These are phyloP conservation scores for Discostella stelligera DNA, from an alignment of 352 stramenopile genomes.

Conservation along the genomic window DNA sequence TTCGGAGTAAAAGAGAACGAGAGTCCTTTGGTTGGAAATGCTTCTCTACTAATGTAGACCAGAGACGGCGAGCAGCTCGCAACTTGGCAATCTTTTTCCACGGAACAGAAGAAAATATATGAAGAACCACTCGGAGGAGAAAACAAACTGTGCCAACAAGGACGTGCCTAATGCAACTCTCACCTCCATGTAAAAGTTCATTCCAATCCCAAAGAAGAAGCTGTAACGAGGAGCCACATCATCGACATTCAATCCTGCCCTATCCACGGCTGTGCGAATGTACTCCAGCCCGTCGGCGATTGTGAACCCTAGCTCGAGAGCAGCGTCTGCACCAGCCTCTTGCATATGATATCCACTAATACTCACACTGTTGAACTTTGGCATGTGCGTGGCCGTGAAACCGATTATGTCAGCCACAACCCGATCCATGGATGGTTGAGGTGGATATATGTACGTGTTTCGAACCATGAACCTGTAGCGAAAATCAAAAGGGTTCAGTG, in stretches of 20 bases:
- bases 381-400: conserved; percentile 94
- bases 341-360: conserved; percentile 98
- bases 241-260: conserved; percentile 91
- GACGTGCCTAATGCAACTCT: conserved; percentile 9
- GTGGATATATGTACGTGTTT: conserved; percentile 99
- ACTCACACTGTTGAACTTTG: conserved; percentile 96
- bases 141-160: not conserved
- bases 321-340: conserved; percentile 92
- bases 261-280: conserved; percentile 86
- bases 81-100: conserved; percentile 89
- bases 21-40: conserved; percentile 92
- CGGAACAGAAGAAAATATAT: conserved; percentile 1
- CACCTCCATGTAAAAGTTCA: conserved; percentile 96
- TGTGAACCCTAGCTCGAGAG: conserved; percentile 94
- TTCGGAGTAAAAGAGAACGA: conserved; percentile 91
- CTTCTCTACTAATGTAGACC: conserved; percentile 91
- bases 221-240: conserved; percentile 90
- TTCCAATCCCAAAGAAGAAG: conserved; percentile 98
- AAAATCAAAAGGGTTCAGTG: not conserved
- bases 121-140: not conserved
- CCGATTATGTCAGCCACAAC: conserved; percentile 96
- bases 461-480: conserved; percentile 79
- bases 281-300: conserved; percentile 97
- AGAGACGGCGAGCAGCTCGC: conserved; percentile 90
- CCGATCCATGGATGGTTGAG: conserved; percentile 88